Evolutionary conservation across 345 rosid species (phyloP).

Genomic region (Aurinia saxatilis): DNA sequence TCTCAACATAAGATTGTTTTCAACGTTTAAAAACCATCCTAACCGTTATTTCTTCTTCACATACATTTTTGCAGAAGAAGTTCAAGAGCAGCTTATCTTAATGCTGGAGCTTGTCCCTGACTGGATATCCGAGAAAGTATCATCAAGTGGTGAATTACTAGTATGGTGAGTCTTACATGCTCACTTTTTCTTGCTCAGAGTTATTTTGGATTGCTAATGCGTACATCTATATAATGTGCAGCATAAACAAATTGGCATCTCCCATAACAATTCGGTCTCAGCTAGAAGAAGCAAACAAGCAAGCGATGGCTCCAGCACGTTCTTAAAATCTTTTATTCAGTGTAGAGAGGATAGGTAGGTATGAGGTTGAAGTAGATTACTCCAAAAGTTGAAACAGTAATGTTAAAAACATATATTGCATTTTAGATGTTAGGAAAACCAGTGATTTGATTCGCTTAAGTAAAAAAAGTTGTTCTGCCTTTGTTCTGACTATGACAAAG

Average conservation of each 20-base stretch:
- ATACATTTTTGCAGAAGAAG: conserved; percentile 43
- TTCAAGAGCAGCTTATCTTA: conserved; percentile 68
- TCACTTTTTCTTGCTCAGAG: neutral
- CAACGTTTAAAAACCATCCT: neutral
- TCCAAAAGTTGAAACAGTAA: too few species aligned
- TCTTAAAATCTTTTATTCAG: too few species aligned
- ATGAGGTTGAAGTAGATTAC: too few species aligned
- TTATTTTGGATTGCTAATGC: neutral
- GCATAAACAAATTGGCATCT: conserved; percentile 52
- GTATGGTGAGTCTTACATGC: conserved; percentile 43
- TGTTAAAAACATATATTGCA: too few species aligned
- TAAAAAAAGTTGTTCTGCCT: too few species aligned
- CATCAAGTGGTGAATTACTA: conserved; percentile 61
- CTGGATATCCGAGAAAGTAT: conserved; percentile 68
- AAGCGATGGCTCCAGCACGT: neutral
- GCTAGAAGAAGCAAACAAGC: conserved; percentile 49
- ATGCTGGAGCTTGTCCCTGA: conserved; percentile 74
- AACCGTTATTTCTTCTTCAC: neutral
- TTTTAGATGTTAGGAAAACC: too few species aligned
- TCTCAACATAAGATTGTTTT: neutral
- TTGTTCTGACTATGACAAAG: too few species aligned
- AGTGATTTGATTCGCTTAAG: too few species aligned
- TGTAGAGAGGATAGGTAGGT: too few species aligned
- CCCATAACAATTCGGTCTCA: conserved; percentile 35
- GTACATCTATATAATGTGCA: conserved; percentile 37